Conservation (phyloP, 106 monocot genomes). For the Xerophyta viscosa region DNA sequence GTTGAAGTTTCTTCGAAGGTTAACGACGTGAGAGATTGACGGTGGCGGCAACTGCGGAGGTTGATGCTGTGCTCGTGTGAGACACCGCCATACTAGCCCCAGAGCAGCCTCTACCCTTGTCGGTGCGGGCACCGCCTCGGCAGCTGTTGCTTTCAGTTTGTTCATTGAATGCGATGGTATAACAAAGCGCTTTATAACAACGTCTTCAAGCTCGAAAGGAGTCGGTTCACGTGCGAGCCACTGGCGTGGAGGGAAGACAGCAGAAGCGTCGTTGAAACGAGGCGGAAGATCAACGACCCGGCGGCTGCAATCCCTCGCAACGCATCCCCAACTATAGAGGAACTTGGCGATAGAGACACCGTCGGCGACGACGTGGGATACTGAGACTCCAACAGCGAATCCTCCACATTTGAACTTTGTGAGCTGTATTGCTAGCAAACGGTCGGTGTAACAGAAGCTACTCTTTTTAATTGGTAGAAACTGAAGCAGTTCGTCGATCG, state of each 20-base stretch:
- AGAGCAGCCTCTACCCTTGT: slow-evolving; percentile 22
- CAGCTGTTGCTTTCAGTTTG: slow-evolving; percentile 2
- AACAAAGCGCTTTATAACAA: neutral
- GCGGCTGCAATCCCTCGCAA: slow-evolving; percentile 5
- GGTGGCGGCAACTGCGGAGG: neutral
- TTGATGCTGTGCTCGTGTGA: slow-evolving; percentile 2
- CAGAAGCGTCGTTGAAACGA: slow-evolving; percentile 1
- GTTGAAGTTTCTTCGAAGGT: slow-evolving; percentile 3
- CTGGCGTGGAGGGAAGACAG: slow-evolving; percentile 7
- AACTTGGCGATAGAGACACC: slow-evolving; percentile 24
- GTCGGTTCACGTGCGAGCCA: neutral
- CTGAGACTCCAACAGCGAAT: slow-evolving; percentile 16
- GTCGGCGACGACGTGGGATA: slow-evolving; percentile 28
- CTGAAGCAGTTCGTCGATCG: slow-evolving; percentile 9
- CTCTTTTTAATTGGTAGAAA: slow-evolving; percentile 14
- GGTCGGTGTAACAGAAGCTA: slow-evolving; percentile 2
- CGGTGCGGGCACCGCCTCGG: neutral
- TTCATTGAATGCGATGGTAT: neutral
- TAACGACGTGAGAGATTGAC: neutral
- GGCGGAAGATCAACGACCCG: neutral
- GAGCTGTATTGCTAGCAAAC: slow-evolving; percentile 20
- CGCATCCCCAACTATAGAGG: slow-evolving; percentile 15
- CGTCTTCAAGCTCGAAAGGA: neutral
- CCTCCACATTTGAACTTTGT: slow-evolving; percentile 13
- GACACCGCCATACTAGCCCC: slow-evolving; percentile 11